Evolutionary conservation across 352 stramenopile species (phyloP), one percentile per base, ranked within the genome.

Genomic region (Ochromonadaceae sp.): DNA sequence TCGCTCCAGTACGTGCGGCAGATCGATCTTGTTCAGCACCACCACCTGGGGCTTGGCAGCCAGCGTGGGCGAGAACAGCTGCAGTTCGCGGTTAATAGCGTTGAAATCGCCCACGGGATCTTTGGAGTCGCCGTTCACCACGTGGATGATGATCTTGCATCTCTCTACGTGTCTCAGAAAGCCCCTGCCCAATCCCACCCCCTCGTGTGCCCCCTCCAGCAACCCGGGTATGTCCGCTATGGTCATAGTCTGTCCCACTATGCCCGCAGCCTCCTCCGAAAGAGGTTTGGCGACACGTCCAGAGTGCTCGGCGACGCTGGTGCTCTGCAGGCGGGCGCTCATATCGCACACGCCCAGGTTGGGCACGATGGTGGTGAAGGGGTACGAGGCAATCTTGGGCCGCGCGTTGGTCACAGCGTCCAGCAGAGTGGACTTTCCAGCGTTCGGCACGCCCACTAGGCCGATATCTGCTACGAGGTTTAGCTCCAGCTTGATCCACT

Each of bases 151-250:
- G 65, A 97, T 88, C 70, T 93, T 93, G 59, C 90, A 98, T 28
- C 94, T 86, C 73, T 98, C 89, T 46, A 99, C 95, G 74, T 99
- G 94, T 26, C 92, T 78, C 55, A 99, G 73, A 70, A 99, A 99
- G 39, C 94, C 87, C 66, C 94, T 86, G 30, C 93, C 93, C n/a
- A 99, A 76, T n/a, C 93, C 94, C n/a, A 20, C n/a, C 68, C 96
- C 95, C 5, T 85, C 77, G n/a, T n/a, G n/a, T n/a, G n/a, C n/a
- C n/a, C n/a, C n/a, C n/a, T n/a, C n/a, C n/a, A n/a, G n/a, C n/a
- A n/a, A n/a, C n/a, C 85, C 85, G 31, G 83, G 83, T 74, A 92
- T 87, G 71, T 91, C 83, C 50, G 81, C 86, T 12, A 91, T 59
- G 9, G 57, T 52, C 3, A 60, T 12, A 10, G 12, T 34, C n/a